Base-by-base conservation (phyloP, 169 alveolate genomes). In the Amoebophrya sp. region DNA sequence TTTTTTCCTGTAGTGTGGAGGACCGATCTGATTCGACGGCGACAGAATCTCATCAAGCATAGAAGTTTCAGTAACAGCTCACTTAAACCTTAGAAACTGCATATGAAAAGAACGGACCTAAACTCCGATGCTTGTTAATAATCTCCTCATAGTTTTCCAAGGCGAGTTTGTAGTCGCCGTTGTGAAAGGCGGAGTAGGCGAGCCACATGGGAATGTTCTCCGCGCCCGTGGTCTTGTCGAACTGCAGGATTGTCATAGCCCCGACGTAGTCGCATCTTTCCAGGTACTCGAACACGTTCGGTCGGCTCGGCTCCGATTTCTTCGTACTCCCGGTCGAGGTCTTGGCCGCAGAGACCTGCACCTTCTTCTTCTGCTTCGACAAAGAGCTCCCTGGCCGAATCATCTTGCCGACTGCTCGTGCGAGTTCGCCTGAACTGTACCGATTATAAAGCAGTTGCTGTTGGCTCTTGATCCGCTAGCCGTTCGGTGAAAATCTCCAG, bases 111-210 rank as follows among this genome's bases (percentile, higher is more conserved):
- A n/a, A n/a, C n/a, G n/a, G n/a, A 47, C 88, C 88, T 23, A 29
- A 38, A 7, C 33, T 40, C n/a, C 32, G 3, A 23, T 94, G 93
- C 89, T 92, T 94, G 23, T 94, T 94, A 95, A 94, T 94, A 54
- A 96, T 77, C 54, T 94, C 95, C 90, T 96, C 97, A 94, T 96
- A 96, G 40, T 93, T 94, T 47, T 95, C 95, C 77, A 96, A 94
- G 2, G 97, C 96, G 90, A 95, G 95, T 92, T 94, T 95, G 92
- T 97, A 97, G 93, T 96, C 98, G 40, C 98, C 98, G 89, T 94
- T 95, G 92, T 97, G 98, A 94, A 95, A 97, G 53, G 94, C 94
- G 55, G 96, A 93, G 92, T 96, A 96, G 23, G 97, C 98, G 83
- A 96, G 93, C 95, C 97, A 95, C 55, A 97, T 91, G 54, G 92